Conservation (phyloP, 1,284 basidiomycete genomes). For the Irpex sp. region DNA sequence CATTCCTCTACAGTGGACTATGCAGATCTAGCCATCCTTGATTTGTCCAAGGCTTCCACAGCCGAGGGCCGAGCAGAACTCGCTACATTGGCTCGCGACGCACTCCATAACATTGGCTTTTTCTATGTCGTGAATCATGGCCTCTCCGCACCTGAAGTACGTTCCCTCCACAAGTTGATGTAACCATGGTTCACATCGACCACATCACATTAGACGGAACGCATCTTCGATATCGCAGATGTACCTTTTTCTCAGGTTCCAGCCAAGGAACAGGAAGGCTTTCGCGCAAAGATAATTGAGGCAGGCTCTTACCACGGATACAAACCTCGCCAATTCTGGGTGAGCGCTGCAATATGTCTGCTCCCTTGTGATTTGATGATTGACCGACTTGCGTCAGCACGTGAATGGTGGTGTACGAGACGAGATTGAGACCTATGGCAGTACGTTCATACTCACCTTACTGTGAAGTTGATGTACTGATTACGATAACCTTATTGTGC, state of each 20-base stretch:
- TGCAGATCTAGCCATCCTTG: constrained; percentile 29
- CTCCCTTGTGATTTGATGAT: background rate
- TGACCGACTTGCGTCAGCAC: constrained; percentile 31
- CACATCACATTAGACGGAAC: constrained; percentile 29
- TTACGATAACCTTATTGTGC: background rate
- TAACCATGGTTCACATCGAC: background rate
- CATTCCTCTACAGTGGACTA: too few relatives aligned
- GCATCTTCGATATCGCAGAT: constrained; percentile 65
- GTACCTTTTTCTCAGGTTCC: constrained; percentile 51
- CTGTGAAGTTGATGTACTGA: background rate
- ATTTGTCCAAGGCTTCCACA: constrained; percentile 50
- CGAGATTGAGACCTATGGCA: constrained; percentile 56
- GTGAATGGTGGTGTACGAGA: constrained; percentile 56
- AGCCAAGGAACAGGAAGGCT: constrained; percentile 53
- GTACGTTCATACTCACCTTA: constrained; percentile 29
- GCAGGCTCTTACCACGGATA: constrained; percentile 56
- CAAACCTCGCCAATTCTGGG: constrained; percentile 52
- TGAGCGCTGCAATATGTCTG: constrained; percentile 19
- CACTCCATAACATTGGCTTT: constrained; percentile 59
- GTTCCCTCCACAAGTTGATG: background rate
- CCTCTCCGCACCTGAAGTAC: constrained; percentile 41
- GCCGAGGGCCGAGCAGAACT: constrained; percentile 44
- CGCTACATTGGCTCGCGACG: constrained; percentile 47
- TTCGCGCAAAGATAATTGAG: constrained; percentile 42
- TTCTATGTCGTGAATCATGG: constrained; percentile 64